Evolutionary conservation across 2,329 filamentous ascomycete genomes (phyloP), one percentile per base, ranked within the genome.

Genomic region (Cucurbitaria berberidis): DNA sequence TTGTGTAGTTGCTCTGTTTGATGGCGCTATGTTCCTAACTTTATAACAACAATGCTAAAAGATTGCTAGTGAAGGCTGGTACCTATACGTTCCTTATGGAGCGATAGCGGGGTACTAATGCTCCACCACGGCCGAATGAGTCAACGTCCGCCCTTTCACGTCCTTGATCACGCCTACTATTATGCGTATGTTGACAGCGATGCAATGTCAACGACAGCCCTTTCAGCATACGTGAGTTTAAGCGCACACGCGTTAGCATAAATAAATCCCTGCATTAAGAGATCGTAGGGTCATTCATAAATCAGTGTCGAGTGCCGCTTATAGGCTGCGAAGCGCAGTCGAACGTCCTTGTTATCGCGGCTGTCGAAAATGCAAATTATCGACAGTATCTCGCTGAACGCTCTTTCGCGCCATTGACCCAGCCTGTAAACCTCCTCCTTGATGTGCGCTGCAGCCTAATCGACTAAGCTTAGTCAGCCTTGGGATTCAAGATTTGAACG

Each of bases 121-220:
- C 38, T n/a, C 13, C 19, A 26, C 15, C 18, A 3, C 38, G 11
- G 40, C 30, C 32, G 43, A 52, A 51, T 36, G 42, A 45, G 55
- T 43, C 50, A 45, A 32, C 38, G n/a, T 35, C 32, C 52, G 57
- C 57, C 57, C 52, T 60, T 56, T 43, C 43, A n/a, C n/a, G n/a
- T n/a, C n/a, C 34, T 18, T 21, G 38, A 43, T 29, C 30, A 1
- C 7, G 13, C 3, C 16, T 34, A 34, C 3, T 34, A 16, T n/a
- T 22, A 7, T 39, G 10, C 21, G 3, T 22, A 21, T 21, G 35
- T 24, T 39, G 9, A n/a, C 3, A 11, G 29, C 15, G 29, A 5
- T 8, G 16, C 3, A 5, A 15, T 34, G n/a, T n/a, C n/a, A 16
- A 15, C 10, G 5, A 16, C 30, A 34, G 18, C 26, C 15, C 29